These are phyloP conservation scores for Parasitella parasitica DNA, from an alignment of 371 early-diverging fungal species.

Conservation along the genomic window DNA sequence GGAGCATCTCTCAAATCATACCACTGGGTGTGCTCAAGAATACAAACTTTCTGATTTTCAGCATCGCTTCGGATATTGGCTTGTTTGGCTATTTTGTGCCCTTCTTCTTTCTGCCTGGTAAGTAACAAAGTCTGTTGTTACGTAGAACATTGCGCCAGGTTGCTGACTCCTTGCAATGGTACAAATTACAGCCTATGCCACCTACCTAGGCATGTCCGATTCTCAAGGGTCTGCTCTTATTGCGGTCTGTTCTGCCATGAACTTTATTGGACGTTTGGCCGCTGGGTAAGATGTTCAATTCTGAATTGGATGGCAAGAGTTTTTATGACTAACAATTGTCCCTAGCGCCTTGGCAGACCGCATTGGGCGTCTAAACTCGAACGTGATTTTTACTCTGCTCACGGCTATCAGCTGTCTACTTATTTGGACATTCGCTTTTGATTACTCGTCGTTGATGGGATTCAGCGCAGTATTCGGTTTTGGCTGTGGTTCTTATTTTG, in stretches of 20 bases:
- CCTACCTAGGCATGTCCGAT: conserved; percentile 24
- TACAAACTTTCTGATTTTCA: conserved; percentile 25
- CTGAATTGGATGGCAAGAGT: not conserved
- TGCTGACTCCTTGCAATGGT: no score
- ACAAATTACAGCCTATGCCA: conserved; percentile 23
- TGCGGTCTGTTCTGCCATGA: conserved; percentile 28
- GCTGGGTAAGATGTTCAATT: conserved; percentile 26
- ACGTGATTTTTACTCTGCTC: conserved; percentile 45
- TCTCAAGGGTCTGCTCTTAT: conserved; percentile 34
- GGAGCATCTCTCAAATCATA: conserved; percentile 12
- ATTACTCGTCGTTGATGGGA: conserved; percentile 40
- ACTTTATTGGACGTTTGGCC: conserved; percentile 37
- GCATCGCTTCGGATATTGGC: conserved; percentile 26
- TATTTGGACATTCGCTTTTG: conserved; percentile 60
- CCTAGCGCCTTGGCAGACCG: conserved; percentile 36
- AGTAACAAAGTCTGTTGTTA: no score
- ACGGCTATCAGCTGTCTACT: conserved; percentile 52
- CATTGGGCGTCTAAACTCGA: conserved; percentile 59
- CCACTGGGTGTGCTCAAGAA: conserved; percentile 16
- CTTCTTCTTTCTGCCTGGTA: conserved; percentile 36
- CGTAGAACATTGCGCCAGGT: no score
- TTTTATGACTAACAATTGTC: not conserved
- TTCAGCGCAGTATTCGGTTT: conserved; percentile 62
- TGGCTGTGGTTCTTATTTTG: conserved; percentile 54
- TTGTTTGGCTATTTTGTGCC: conserved; percentile 41